phyloP scores from a whole-genome alignment of 2,329 filamentous ascomycete genomes.

The Seiridium unicorne region DNA sequence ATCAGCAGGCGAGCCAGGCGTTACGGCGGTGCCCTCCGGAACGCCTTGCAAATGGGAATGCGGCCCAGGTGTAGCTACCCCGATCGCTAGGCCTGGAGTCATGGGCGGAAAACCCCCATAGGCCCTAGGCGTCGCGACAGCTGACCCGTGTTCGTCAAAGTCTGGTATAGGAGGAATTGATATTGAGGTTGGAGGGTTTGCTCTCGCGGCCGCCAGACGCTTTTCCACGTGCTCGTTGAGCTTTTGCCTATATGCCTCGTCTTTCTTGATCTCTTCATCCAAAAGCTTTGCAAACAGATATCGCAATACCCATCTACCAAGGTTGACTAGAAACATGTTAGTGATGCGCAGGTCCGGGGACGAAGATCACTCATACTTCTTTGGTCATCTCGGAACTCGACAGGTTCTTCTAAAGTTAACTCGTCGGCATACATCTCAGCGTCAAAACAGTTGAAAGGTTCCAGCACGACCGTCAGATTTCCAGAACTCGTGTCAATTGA shows the following conservation, averaged over 20 bases:
- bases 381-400: constrained; percentile 88
- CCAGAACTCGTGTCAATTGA: constrained; percentile 92
- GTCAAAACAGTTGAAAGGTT: constrained; percentile 96
- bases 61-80: constrained; percentile 65
- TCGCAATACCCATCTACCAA: constrained; percentile 93
- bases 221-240: constrained; percentile 64
- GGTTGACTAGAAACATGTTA: constrained; percentile 66
- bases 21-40: constrained; percentile 41
- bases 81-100: constrained; percentile 78
- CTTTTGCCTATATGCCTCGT: constrained; percentile 69
- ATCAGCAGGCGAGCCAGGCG: constrained; percentile 47
- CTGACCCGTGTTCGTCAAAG: constrained; percentile 42
- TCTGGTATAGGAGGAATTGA: constrained; percentile 36
- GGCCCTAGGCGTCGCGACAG: constrained; percentile 59
- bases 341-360: background rate
- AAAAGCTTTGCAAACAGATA: constrained; percentile 89
- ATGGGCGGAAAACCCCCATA: constrained; percentile 63
- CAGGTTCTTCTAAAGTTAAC: constrained; percentile 67
- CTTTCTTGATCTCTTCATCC: constrained; percentile 83
- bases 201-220: constrained; percentile 50
- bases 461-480: constrained; percentile 83
- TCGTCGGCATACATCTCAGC: constrained; percentile 97
- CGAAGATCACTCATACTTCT: constrained; percentile 60
- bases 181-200: constrained; percentile 61
- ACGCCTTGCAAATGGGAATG: constrained; percentile 41